Percentiles rank a stretch among this genome's conserved stretches.
Conservation (phyloP, 306 rosid genomes). For the Pyrus pyrifolia region DNA sequence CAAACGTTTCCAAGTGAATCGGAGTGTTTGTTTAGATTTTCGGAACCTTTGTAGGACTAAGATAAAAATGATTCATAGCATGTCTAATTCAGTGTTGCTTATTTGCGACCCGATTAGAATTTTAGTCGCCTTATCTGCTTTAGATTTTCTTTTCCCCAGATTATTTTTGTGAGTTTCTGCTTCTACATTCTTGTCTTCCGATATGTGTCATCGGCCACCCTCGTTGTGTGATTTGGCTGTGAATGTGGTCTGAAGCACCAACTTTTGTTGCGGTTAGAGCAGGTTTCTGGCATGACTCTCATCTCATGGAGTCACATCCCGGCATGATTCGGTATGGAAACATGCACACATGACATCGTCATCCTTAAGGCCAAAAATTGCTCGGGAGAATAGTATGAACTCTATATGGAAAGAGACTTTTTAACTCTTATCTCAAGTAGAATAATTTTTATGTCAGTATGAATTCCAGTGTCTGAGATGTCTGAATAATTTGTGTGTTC, state of each 20-base stretch:
- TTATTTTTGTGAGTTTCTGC: not conserved
- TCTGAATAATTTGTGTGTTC: not conserved
- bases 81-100: not conserved
- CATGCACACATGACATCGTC: not conserved
- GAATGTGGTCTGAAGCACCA: not conserved
- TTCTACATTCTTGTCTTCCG: not conserved
- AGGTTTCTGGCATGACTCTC: not conserved
- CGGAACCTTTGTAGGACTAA: not conserved
- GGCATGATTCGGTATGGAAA: not conserved
- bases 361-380: not conserved
- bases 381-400: not conserved
- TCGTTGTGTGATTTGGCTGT: not conserved
- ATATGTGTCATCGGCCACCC: not conserved
- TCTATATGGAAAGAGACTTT: not conserved
- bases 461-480: not conserved
- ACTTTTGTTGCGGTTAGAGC: conserved; percentile 7
- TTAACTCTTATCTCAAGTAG: not conserved
- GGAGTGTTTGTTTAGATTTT: not conserved
- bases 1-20: not conserved
- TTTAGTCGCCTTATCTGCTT: not conserved
- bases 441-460: not conserved
- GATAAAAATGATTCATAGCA: not conserved
- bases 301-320: not conserved
- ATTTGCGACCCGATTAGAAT: too few relatives aligned
- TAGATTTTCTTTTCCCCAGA: not conserved